Percentiles rank a stretch among this genome's conserved stretches.
These are phyloP conservation scores for Lactarius indigo DNA, from an alignment of 768 basidiomycete genomes.

Conservation along the genomic window DNA sequence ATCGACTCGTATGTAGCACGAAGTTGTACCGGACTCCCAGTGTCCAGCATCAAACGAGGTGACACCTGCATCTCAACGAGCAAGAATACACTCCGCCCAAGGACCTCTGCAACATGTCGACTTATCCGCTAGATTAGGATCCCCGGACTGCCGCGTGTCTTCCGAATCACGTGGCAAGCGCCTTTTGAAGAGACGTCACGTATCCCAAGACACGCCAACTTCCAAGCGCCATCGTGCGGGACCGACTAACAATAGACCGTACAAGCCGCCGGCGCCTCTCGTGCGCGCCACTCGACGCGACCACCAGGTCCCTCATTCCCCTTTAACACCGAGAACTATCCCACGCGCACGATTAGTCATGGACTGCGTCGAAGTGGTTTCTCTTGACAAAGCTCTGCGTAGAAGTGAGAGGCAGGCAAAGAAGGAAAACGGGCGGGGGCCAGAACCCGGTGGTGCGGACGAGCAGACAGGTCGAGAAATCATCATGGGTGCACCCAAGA, in stretches of 20 bases:
- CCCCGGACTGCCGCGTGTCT: neutral
- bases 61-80: neutral
- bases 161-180: neutral
- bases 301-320: neutral
- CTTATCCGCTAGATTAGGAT: neutral
- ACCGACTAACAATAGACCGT: neutral
- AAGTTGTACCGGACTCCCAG: conserved; percentile 18
- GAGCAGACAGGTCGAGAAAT: neutral
- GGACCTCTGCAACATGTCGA: neutral
- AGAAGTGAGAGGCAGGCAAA: neutral
- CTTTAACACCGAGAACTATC: neutral
- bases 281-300: neutral
- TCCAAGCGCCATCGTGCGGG: conserved; percentile 5
- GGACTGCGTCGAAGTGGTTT: conserved; percentile 19
- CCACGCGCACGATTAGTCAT: conserved; percentile 5
- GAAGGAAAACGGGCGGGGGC: neutral
- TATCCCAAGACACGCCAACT: neutral
- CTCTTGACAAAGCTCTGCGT: conserved; percentile 1
- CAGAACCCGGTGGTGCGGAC: neutral
- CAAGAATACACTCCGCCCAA: neutral
- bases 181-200: neutral
- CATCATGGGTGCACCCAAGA: conserved; percentile 9
- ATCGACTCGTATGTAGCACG: conserved; percentile 3
- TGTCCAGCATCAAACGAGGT: neutral
- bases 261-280: neutral